Conservation (phyloP, 306 rosid species). For the Sindora glabra region DNA sequence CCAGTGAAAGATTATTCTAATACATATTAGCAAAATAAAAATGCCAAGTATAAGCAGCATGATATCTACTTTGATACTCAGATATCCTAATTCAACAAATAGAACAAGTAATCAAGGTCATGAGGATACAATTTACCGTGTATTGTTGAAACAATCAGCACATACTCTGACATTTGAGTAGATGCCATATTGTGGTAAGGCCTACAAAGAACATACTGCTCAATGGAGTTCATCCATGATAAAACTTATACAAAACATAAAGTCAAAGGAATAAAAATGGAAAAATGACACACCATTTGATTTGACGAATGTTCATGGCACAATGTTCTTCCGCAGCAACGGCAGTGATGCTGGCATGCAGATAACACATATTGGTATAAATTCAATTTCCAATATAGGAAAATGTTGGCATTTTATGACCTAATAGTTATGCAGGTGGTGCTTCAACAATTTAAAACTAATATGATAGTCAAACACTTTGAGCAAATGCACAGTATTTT, state of each 20-base stretch:
- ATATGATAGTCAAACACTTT: background rate
- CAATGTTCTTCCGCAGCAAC: conserved; percentile 88
- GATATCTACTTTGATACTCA: background rate
- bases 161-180: conserved; percentile 78
- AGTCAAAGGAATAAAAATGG: background rate
- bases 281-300: conserved; percentile 49
- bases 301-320: conserved; percentile 81
- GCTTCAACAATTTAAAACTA: background rate
- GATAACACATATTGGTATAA: background rate
- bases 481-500: background rate
- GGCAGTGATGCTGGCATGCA: conserved; percentile 88
- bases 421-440: background rate
- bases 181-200: conserved; percentile 81
- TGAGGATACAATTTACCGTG: conserved; percentile 38
- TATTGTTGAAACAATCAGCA: conserved; percentile 69
- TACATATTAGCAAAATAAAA: background rate
- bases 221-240: conserved; percentile 7
- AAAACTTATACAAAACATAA: background rate
- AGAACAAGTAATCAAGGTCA: background rate
- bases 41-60: background rate
- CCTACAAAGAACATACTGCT: conserved; percentile 33
- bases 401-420: background rate
- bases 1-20: background rate
- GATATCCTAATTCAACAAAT: conserved; percentile 2
- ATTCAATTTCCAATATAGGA: conserved; percentile 8